Percentiles rank a stretch among this genome's conserved stretches.
Evolutionary conservation across 2,329 filamentous ascomycete genomes (phyloP).

Genomic region (Periconia sp.): DNA sequence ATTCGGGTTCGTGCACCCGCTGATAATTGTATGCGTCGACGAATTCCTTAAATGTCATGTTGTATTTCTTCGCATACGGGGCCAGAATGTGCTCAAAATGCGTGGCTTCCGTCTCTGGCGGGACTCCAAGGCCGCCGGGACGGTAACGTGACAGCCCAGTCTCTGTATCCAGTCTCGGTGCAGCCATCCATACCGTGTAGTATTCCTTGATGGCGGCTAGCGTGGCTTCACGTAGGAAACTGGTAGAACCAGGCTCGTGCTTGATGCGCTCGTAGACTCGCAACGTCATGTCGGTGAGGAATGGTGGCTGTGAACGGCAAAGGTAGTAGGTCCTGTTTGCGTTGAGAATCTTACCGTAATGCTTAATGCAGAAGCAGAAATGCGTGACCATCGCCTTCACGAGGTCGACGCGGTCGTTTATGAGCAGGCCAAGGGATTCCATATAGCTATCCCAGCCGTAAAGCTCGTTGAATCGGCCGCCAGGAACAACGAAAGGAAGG

Average conservation of each 20-base stretch:
- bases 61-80: constrained; percentile 83
- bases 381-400: constrained; percentile 95
- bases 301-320: constrained; percentile 90
- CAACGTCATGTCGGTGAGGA: constrained; percentile 95
- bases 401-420: constrained; percentile 83
- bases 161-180: constrained; percentile 75
- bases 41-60: constrained; percentile 82
- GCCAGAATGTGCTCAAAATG: constrained; percentile 85
- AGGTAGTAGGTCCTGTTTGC: constrained; percentile 97
- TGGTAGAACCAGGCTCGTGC: constrained; percentile 77
- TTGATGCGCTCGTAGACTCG: constrained; percentile 94
- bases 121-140: constrained; percentile 82
- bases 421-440: constrained; percentile 87
- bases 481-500: constrained; percentile 94
- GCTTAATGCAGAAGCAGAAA: constrained; percentile 97
- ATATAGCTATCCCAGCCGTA: constrained; percentile 99
- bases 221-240: constrained; percentile 81
- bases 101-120: constrained; percentile 86
- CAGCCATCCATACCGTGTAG: constrained; percentile 79
- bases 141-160: constrained; percentile 86
- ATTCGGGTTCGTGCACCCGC: constrained; percentile 78
- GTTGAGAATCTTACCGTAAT: constrained; percentile 98
- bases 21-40: constrained; percentile 86
- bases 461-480: constrained; percentile 95
- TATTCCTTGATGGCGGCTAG: constrained; percentile 97